phyloP scores from a whole-genome alignment of 495 filamentous ascomycete genomes.

The Terfezia claveryi region DNA sequence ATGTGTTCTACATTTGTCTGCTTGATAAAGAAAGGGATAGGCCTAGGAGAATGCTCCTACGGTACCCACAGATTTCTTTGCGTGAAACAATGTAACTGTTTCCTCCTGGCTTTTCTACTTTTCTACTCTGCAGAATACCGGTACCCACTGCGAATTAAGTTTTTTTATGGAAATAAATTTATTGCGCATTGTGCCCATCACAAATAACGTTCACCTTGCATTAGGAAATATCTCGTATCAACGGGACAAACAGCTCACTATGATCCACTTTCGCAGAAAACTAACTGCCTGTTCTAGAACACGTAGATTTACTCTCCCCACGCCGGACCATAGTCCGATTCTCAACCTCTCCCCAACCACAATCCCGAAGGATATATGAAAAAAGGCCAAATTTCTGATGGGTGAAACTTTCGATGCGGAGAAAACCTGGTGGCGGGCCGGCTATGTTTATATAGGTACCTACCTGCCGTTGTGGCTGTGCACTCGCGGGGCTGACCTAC shows the following conservation, averaged over 20 bases:
- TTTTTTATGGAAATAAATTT: no score
- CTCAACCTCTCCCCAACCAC: neutral
- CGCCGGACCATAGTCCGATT: neutral
- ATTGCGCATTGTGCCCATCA: no score
- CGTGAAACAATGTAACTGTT: no score
- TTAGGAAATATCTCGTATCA: neutral
- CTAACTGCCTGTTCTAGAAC: neutral
- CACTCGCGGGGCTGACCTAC: no score
- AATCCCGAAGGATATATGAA: neutral
- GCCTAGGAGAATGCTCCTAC: no score
- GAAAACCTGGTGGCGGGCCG: neutral
- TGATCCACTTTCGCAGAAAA: neutral
- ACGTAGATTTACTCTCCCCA: neutral
- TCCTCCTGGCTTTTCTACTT: no score
- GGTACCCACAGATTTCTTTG: no score
- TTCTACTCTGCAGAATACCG: no score
- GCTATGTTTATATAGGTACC: neutral
- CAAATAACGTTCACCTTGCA: no score
- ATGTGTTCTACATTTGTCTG: neutral
- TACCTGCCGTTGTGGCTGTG: neutral
- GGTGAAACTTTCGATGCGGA: neutral
- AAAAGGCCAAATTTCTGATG: neutral
- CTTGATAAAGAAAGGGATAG: no score
- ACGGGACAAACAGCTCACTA: neutral
- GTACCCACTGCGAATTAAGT: no score